Percentiles rank a stretch among this genome's conserved stretches.
Conservation (phyloP, 2,329 filamentous ascomycete species). For the Neocatenulostroma microsporum region DNA sequence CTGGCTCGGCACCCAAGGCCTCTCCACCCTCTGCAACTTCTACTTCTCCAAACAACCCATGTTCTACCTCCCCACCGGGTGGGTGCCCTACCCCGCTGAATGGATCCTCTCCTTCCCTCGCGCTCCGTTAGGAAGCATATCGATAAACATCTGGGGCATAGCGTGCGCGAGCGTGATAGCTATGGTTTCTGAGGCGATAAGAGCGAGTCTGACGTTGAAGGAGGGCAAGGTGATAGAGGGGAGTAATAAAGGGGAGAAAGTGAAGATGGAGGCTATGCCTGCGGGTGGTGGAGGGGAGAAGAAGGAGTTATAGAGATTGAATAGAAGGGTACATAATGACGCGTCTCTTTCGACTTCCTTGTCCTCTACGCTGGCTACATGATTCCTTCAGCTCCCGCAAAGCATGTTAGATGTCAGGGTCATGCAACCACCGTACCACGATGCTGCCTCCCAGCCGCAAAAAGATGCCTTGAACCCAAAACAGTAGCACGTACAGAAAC, state of each 20-base stretch:
- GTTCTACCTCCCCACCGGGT: constrained; percentile 87
- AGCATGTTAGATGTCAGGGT: no score
- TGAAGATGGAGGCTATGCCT: constrained; percentile 15
- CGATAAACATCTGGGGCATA: constrained; percentile 86
- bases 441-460: no score
- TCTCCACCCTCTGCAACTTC: constrained; percentile 79
- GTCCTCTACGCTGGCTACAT: no score
- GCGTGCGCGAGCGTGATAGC: constrained; percentile 72
- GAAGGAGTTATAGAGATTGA: constrained; percentile 20
- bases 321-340: no score
- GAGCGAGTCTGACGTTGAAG: constrained; percentile 36
- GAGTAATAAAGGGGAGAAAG: constrained; percentile 18
- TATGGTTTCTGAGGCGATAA: constrained; percentile 61
- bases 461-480: no score
- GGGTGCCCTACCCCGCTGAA: constrained; percentile 89
- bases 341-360: no score
- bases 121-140: constrained; percentile 82
- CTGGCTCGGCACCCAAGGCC: constrained; percentile 70
- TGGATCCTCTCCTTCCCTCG: constrained; percentile 87
- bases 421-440: no score
- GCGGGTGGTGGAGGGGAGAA: constrained; percentile 13
- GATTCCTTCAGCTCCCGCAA: no score
- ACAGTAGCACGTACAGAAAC: no score
- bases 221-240: constrained; percentile 15
- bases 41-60: constrained; percentile 83